Evolutionary conservation across 83 land plant species (phyloP).

Genomic region (Diphasiastrum complanatum): DNA sequence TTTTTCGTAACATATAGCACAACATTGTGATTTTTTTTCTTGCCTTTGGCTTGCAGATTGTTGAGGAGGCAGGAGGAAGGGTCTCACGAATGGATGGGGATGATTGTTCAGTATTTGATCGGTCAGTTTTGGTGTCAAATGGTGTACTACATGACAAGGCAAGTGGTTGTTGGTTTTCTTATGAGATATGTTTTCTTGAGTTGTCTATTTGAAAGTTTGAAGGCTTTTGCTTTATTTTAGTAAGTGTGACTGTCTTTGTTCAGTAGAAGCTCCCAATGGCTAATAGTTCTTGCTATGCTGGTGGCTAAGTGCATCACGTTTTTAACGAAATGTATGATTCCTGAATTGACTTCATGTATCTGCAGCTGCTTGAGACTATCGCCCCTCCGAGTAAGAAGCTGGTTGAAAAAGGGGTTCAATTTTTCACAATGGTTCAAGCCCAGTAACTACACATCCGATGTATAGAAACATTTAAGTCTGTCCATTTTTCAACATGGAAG

Average conservation of each 20-base stretch:
- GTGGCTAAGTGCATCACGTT: neutral
- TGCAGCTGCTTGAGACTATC: constrained; percentile 82
- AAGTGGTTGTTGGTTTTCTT: too few species aligned
- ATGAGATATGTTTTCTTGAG: too few species aligned
- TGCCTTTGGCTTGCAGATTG: constrained; percentile 46
- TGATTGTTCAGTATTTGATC: constrained; percentile 80
- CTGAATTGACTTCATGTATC: neutral
- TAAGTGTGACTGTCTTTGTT: neutral
- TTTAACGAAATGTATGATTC: neutral
- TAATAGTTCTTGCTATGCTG: neutral
- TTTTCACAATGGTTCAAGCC: constrained; percentile 94
- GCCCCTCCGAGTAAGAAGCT: constrained; percentile 72
- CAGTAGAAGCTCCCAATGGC: neutral
- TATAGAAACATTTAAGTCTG: too few species aligned
- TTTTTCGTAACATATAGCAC: too few species aligned
- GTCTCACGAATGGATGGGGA: constrained; percentile 95
- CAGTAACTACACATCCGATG: constrained; percentile 56
- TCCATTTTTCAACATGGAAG: too few species aligned
- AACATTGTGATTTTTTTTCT: neutral
- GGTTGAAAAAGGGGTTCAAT: constrained; percentile 63
- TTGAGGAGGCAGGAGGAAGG: constrained; percentile 96
- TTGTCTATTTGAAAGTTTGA: too few species aligned
- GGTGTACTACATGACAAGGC: constrained; percentile 76
- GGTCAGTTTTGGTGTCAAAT: constrained; percentile 93
- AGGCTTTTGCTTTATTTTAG: neutral